Percentiles rank a stretch among this genome's conserved stretches.
Evolutionary conservation across 2,329 filamentous ascomycete species (phyloP).

Genomic region (Allantophomopsis lycopodina): DNA sequence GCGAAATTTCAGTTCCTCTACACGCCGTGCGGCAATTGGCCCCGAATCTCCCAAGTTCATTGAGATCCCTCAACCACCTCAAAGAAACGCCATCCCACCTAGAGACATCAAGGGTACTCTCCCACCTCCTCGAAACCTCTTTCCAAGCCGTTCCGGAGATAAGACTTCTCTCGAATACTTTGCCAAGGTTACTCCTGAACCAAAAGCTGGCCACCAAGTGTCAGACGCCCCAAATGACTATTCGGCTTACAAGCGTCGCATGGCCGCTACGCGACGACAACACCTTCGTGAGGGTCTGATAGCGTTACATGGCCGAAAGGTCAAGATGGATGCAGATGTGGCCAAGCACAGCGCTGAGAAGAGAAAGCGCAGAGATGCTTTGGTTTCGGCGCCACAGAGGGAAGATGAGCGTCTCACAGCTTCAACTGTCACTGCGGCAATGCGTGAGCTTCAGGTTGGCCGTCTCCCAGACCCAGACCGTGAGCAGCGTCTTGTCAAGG

Average conservation of each 20-base stretch:
- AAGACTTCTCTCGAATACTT: conserved; percentile 53
- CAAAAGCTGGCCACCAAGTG: conserved; percentile 18
- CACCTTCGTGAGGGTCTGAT: conserved; percentile 61
- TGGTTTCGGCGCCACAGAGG: conserved; percentile 50
- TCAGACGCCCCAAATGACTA: conserved; percentile 13
- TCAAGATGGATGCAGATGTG: conserved; percentile 21
- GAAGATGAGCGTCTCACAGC: conserved; percentile 68
- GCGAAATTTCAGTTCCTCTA: conserved; percentile 30
- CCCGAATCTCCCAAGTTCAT: conserved; percentile 86
- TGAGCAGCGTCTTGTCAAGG: conserved; percentile 34
- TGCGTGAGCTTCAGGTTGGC: conserved; percentile 30
- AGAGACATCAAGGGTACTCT: conserved; percentile 59
- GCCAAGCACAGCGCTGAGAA: conserved; percentile 29
- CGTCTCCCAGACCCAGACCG: conserved; percentile 49
- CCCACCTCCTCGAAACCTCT: conserved; percentile 71
- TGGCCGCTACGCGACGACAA: conserved; percentile 58
- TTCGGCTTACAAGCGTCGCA: conserved; percentile 51
- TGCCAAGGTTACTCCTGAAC: conserved; percentile 39
- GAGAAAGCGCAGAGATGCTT: conserved; percentile 29
- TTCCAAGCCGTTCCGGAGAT: conserved; percentile 41
- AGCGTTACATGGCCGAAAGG: conserved; percentile 55
- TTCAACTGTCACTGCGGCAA: conserved; percentile 44
- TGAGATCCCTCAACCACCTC: conserved; percentile 63
- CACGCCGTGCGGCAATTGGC: conserved; percentile 36
- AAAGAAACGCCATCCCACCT: conserved; percentile 31